A percentile compares a stretch with the other conserved stretches of the same genome.
phyloP scores from a whole-genome alignment of 495 filamentous ascomycete genomes.

The Acidiella bohemica region DNA sequence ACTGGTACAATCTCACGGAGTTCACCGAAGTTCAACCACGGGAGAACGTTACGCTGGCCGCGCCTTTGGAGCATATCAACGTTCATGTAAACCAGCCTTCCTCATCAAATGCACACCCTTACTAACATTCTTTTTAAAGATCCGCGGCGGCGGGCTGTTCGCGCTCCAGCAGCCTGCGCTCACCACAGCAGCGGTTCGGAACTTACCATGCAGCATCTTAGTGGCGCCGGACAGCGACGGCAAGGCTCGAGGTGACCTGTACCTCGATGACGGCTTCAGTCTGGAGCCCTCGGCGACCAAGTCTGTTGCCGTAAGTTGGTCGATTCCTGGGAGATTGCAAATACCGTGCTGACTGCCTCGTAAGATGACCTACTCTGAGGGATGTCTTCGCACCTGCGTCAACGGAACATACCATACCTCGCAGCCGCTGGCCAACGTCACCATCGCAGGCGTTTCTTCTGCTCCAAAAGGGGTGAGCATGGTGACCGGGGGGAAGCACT shows the following conservation, averaged over 20 bases:
- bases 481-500: background rate
- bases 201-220: slow-evolving; percentile 16
- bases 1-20: slow-evolving; percentile 21
- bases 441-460: slow-evolving; percentile 7
- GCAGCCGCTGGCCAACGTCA: slow-evolving; percentile 9
- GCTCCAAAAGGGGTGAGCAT: slow-evolving; percentile 2
- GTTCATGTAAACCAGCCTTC: no score
- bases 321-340: no score
- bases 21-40: slow-evolving; percentile 21
- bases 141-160: slow-evolving; percentile 51
- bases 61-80: slow-evolving; percentile 15
- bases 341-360: background rate
- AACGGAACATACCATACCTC: slow-evolving; percentile 7
- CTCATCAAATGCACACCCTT: no score
- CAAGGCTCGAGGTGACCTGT: slow-evolving; percentile 17
- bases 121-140: no score
- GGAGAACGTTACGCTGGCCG: slow-evolving; percentile 16
- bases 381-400: background rate
- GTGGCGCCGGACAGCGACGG: slow-evolving; percentile 14
- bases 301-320: slow-evolving; percentile 9
- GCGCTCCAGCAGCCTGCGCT: slow-evolving; percentile 43
- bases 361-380: slow-evolving; percentile 11
- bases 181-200: slow-evolving; percentile 17
- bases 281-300: slow-evolving; percentile 36
- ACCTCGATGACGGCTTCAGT: slow-evolving; percentile 24